Evolutionary conservation across 345 rosid species (phyloP), one percentile per base, ranked within the genome.

Genomic region (Moringa oleifera): DNA sequence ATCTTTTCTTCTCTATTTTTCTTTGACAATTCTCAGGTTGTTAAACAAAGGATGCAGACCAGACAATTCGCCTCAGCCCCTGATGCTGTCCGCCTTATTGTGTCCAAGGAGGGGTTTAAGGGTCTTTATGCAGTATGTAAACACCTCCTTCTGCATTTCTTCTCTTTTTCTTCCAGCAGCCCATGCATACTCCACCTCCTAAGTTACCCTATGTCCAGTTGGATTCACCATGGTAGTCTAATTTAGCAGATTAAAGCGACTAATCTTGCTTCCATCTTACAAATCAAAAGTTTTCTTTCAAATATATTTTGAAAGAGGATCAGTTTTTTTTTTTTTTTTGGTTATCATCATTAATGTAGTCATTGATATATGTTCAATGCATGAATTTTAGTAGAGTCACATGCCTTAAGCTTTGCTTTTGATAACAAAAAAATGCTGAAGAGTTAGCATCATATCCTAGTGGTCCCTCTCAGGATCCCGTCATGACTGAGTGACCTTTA

Each of bases 1-100:
- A 24, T 8, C 25, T 28, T 62, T 31, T 65, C 15, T 25, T 0
- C 19, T 55, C 6, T 13, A 24, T 65, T 12, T 65, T 64, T 45
- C 24, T 53, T 57, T 50, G 47, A 55, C 70, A 49, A 61, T 62
- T 21, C 33, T 37, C 75, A 94, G 97, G 99, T 94, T 76, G 91
- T 94, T 58, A 94, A 90, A 77, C 92, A 88, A 71, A 82, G 99
- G 81, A 82, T 88, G 96, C 96, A 90, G 76, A 88, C 99, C 21
- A 90, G 91, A 58, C 99, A 94, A 60, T 94, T 86, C 76, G 68
- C 82, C 52, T 85, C 97, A 23, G 91, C 99, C 45, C 86, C 96
- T 23, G 72, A 73, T 57, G 99, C 97, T 66, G 93, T 94, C 56
- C 87, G 86, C 25, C 77, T 88, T 54, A 83, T 90, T 73, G 77